A percentile compares a stretch with the other conserved stretches of the same genome.
These are phyloP conservation scores for Globisporangium emineosum DNA, from an alignment of 352 stramenopile genomes.

Conservation along the genomic window DNA sequence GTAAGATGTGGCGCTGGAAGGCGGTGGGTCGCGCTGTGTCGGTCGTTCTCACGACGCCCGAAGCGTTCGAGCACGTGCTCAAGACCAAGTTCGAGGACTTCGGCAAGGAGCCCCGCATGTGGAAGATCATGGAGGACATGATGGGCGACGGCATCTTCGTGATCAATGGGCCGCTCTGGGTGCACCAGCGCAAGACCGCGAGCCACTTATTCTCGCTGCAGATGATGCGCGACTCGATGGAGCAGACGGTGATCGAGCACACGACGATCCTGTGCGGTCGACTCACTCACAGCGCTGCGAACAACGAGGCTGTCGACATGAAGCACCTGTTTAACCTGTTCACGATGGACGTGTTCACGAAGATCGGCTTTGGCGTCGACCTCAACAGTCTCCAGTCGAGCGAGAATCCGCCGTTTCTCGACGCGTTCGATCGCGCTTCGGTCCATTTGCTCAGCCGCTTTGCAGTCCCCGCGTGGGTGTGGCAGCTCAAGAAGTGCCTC, in stretches of 20 bases:
- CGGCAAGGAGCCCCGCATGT: constrained; percentile 34
- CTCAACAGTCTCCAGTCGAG: constrained; percentile 24
- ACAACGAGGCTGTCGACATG: constrained; percentile 6
- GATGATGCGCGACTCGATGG: constrained; percentile 31
- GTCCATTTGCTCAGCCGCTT: constrained; percentile 18
- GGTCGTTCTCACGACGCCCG: constrained; percentile 25
- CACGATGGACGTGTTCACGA: constrained; percentile 53
- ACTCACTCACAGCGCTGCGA: background rate
- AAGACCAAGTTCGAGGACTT: constrained; percentile 56
- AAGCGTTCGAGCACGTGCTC: constrained; percentile 31
- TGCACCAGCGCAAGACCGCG: constrained; percentile 59
- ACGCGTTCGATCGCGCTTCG: constrained; percentile 30
- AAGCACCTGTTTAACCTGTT: constrained; percentile 33
- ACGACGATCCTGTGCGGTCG: constrained; percentile 12
- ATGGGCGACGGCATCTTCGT: constrained; percentile 59
- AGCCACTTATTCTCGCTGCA: constrained; percentile 72
- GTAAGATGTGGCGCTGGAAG: constrained; percentile 11
- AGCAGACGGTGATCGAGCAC: constrained; percentile 17
- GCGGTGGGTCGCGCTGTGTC: constrained; percentile 4
- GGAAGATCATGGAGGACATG: constrained; percentile 28
- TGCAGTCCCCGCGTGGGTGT: constrained; percentile 18
- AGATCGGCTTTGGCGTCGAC: constrained; percentile 53
- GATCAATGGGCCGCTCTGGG: constrained; percentile 39
- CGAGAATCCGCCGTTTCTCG: constrained; percentile 20
- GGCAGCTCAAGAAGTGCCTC: constrained; percentile 23